phyloP scores from a whole-genome alignment of 805 yeast genomes.

The Maudiozyma barnettii region DNA sequence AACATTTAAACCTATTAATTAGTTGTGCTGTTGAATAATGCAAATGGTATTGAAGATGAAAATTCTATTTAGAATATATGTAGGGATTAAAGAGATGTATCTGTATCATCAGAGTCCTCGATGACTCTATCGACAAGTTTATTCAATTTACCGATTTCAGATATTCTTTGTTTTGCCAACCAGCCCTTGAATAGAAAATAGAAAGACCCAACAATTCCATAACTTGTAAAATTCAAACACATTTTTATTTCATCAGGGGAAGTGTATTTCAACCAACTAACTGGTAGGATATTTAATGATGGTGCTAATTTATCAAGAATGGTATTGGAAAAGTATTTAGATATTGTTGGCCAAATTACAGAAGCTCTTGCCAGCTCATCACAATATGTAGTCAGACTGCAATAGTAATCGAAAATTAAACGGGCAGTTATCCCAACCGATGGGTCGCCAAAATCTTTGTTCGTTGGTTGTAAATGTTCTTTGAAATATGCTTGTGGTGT shows the following conservation, averaged over 20 bases:
- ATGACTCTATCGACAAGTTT: background rate
- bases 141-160: slow-evolving; percentile 1
- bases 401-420: background rate
- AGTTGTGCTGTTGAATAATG: background rate
- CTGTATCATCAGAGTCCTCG: background rate
- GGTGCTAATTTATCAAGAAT: background rate
- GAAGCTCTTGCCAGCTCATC: slow-evolving; percentile 11
- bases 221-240: slow-evolving; percentile 21
- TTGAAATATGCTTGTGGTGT: background rate
- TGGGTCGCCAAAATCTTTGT: background rate
- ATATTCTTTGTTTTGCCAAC: background rate
- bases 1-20: background rate
- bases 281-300: slow-evolving; percentile 1
- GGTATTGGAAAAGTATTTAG: slow-evolving; percentile 10
- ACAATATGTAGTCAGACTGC: slow-evolving; percentile 4
- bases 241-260: slow-evolving; percentile 17
- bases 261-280: background rate
- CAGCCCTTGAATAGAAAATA: slow-evolving; percentile 10
- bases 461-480: background rate
- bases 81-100: background rate
- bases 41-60: background rate
- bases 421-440: background rate
- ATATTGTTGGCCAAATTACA: slow-evolving; percentile 15
- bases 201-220: slow-evolving; percentile 13
- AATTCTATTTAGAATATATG: background rate